Percentiles rank a stretch among this genome's conserved stretches.
These are phyloP conservation scores for Cladophialophora chaetospira DNA, from an alignment of 2,329 filamentous ascomycete genomes.

Conservation along the genomic window DNA sequence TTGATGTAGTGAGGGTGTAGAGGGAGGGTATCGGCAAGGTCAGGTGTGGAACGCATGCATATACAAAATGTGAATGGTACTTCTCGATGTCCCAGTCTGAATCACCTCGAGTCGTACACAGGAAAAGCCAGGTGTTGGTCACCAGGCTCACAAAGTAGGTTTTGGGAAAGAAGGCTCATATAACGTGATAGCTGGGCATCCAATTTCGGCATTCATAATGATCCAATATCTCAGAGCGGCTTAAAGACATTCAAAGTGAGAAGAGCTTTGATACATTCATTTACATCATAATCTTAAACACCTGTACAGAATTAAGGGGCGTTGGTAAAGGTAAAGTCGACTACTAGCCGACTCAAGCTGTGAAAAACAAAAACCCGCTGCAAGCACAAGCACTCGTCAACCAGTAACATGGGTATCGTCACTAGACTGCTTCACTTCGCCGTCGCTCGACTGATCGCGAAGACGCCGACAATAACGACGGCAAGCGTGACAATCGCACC, in stretches of 20 bases:
- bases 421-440: slow-evolving; percentile 22
- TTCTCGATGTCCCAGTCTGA: too few relatives aligned
- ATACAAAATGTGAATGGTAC: too few relatives aligned
- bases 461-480: slow-evolving; percentile 90
- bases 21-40: too few relatives aligned
- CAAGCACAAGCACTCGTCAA: neutral
- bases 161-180: too few relatives aligned
- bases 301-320: neutral
- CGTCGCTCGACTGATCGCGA: slow-evolving; percentile 70
- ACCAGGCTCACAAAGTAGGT: too few relatives aligned
- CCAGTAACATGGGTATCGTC: neutral
- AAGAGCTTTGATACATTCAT: neutral
- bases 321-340: neutral
- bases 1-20: slow-evolving; percentile 69
- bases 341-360: too few relatives aligned
- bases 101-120: too few relatives aligned
- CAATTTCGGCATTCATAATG: too few relatives aligned
- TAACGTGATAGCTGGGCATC: too few relatives aligned
- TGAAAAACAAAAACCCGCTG: neutral
- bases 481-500: slow-evolving; percentile 95
- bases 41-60: too few relatives aligned
- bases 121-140: too few relatives aligned
- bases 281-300: neutral
- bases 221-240: too few relatives aligned
- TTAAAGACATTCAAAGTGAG: neutral